phyloP scores from a whole-genome alignment of 768 basidiomycete genomes.

The Amanita rubescens region DNA sequence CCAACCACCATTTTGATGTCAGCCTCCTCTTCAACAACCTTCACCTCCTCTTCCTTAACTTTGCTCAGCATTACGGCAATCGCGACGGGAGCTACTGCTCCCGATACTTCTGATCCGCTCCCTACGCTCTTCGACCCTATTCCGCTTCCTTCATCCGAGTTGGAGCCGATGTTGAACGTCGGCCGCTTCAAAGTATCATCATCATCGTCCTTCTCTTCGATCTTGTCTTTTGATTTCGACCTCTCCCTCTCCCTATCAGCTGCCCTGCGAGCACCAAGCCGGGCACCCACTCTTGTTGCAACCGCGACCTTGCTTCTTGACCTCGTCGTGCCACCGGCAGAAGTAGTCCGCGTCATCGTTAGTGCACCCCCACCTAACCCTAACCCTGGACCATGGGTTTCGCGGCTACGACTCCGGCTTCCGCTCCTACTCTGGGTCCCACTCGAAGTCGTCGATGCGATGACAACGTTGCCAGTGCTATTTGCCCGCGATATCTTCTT shows the following conservation, averaged over 20 bases:
- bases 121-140: conserved; percentile 29
- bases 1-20: not conserved
- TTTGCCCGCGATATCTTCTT: not conserved
- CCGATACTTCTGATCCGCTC: conserved; percentile 23
- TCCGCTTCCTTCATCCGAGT: conserved; percentile 43
- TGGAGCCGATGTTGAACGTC: conserved; percentile 54
- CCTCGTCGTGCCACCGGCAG: conserved; percentile 4
- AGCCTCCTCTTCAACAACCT: not conserved
- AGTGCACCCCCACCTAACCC: conserved; percentile 7
- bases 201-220: conserved; percentile 3
- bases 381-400: conserved; percentile 10
- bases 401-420: conserved; percentile 12
- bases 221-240: conserved; percentile 7
- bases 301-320: conserved; percentile 5
- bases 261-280: conserved; percentile 7
- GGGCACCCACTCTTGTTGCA: not conserved
- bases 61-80: not conserved
- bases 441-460: conserved; percentile 2
- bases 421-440: conserved; percentile 11
- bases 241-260: conserved; percentile 12
- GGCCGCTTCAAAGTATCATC: conserved; percentile 8
- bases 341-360: conserved; percentile 2
- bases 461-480: not conserved
- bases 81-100: not conserved
- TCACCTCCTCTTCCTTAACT: not conserved